Evolutionary conservation across 23 red algal species (phyloP), one percentile per base, ranked within the genome.

Genomic region (Agarophyton chilense): DNA sequence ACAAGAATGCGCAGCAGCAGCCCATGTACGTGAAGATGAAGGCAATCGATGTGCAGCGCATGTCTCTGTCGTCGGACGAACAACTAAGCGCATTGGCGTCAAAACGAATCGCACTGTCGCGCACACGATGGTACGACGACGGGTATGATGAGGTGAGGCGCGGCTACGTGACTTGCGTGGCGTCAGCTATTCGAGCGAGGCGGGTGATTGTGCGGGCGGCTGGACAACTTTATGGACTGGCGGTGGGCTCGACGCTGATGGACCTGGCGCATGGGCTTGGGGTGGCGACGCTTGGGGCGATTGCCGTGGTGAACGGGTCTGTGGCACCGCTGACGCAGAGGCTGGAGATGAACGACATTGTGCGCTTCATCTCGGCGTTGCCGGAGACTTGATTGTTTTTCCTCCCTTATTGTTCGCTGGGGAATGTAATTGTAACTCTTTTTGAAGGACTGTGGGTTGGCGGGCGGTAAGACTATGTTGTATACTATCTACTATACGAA

Each of bases 321-420:
- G 88, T 91, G 33, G 88, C 68, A 32, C 88, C 88, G 38, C 75
- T 82, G 46, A 82, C 88, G 7, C 78, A 91, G 64, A 47, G 88
- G 34, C 76, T 91, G 77, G 76, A 82, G 74, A 91, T 91, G 88
- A 91, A 91, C 40, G 88, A 91, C 44, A 91, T 82, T 74, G 88
- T 91, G 18, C 65, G 88, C 33, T 91, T 91, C 62, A 82, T 91
- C 55, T 80, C 53, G 1, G 79, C 68, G 11, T 16, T 74, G 41
- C 68, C 68, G 2, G 68, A 83, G 57, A 13, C 79, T 19, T 61
- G 79, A 65, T 17, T 4, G 51, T 2, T n/a, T n/a, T n/a, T n/a
- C n/a, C n/a, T n/a, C n/a, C n/a, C n/a, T n/a, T n/a, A n/a, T n/a
- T n/a, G n/a, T n/a, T n/a, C n/a, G n/a, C n/a, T n/a, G n/a, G 31